phyloP scores from a whole-genome alignment of 2,329 filamentous ascomycete species.

The Acrodontium crateriforme region DNA sequence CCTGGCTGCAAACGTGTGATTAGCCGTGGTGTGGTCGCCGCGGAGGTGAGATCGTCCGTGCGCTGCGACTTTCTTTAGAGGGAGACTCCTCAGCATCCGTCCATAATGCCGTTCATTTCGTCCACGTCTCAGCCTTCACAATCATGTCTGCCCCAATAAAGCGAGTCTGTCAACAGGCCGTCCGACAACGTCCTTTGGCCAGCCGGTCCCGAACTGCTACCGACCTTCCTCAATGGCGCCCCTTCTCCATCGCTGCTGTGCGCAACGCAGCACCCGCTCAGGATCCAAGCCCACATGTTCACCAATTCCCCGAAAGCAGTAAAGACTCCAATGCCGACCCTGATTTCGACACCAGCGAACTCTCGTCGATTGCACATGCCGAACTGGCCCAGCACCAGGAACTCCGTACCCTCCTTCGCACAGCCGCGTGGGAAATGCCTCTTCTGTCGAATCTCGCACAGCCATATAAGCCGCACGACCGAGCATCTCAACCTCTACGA shows the following conservation, averaged over 20 bases:
- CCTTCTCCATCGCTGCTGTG: background rate
- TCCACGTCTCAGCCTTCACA: slow-evolving; percentile 2
- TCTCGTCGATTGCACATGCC: slow-evolving; percentile 67
- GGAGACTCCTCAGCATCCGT: too few species aligned
- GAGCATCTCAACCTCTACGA: slow-evolving; percentile 54
- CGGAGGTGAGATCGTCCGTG: too few species aligned
- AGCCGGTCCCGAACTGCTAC: too few species aligned
- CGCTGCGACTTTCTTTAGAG: too few species aligned
- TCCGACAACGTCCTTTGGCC: slow-evolving; percentile 11
- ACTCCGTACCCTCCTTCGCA: slow-evolving; percentile 71
- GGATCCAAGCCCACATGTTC: too few species aligned
- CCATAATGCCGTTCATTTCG: too few species aligned
- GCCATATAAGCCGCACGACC: slow-evolving; percentile 55
- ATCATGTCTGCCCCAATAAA: slow-evolving; percentile 18
- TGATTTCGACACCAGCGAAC: slow-evolving; percentile 63
- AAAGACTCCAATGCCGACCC: slow-evolving; percentile 6
- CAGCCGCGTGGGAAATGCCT: slow-evolving; percentile 93
- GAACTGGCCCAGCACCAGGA: slow-evolving; percentile 84
- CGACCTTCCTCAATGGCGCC: slow-evolving; percentile 1
- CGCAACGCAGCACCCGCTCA: too few species aligned
- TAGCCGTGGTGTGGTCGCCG: too few species aligned
- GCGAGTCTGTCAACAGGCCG: slow-evolving; percentile 15
- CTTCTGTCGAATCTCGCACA: slow-evolving; percentile 54
- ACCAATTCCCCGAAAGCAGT: too few species aligned
- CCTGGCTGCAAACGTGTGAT: too few species aligned